These are phyloP conservation scores for Hemisphaericaspora subhashii DNA, from an alignment of 1,139 yeast species.

Conservation along the genomic window DNA sequence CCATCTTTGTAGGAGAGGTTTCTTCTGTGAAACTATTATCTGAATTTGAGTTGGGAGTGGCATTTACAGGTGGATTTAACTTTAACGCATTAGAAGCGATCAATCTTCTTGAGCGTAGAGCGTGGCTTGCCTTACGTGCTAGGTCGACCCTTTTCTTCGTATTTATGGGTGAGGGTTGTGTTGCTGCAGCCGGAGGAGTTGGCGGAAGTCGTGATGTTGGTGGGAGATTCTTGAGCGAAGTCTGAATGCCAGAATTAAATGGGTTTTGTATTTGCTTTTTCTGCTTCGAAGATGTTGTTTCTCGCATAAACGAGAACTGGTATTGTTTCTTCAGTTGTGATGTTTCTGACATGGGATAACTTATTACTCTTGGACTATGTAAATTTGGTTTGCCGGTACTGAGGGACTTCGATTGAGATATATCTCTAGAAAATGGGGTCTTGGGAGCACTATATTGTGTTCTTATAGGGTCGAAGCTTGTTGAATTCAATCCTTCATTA, in stretches of 20 bases:
- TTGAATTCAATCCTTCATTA: constrained; percentile 4
- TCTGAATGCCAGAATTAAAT: background rate
- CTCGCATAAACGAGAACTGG: constrained; percentile 38
- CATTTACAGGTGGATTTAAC: background rate
- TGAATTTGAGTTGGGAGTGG: background rate
- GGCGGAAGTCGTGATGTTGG: constrained; percentile 1
- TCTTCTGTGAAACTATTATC: background rate
- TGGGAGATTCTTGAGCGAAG: constrained; percentile 6
- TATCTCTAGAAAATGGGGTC: constrained; percentile 11
- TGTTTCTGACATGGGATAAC: constrained; percentile 18
- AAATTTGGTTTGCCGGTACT: constrained; percentile 8
- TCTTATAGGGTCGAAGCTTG: constrained; percentile 14
- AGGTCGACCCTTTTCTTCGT: constrained; percentile 1
- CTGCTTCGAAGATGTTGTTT: constrained; percentile 36
- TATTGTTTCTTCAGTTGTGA: constrained; percentile 15
- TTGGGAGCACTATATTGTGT: constrained; percentile 22
- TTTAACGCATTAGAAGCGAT: constrained; percentile 9
- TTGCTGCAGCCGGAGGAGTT: constrained; percentile 9
- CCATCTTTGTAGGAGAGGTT: constrained; percentile 7
- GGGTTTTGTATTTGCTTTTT: constrained; percentile 20
- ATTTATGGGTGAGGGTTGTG: background rate
- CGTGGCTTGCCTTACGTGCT: constrained; percentile 20
- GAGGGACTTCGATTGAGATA: constrained; percentile 3
- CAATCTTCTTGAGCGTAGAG: constrained; percentile 17
- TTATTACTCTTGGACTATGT: constrained; percentile 10